phyloP scores from a whole-genome alignment of 208 protist genomes.

The Trypanosoma cruzi region DNA sequence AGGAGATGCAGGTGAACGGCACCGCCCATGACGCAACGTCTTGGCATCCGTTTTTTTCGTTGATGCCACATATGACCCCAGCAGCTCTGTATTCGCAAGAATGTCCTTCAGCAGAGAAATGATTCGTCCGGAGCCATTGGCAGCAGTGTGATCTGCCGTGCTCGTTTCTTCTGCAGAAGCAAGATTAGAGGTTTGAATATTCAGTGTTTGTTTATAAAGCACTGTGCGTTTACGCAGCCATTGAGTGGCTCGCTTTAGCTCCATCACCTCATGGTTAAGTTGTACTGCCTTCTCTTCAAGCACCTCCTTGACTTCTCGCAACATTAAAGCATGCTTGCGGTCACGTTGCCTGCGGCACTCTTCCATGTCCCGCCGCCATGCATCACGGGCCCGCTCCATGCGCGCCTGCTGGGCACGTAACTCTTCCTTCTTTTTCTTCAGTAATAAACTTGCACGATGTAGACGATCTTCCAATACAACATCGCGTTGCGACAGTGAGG shows the following conservation, averaged over 20 bases:
- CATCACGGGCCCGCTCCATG: conserved; percentile 46
- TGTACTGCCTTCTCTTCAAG: conserved; percentile 55
- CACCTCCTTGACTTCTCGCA: conserved; percentile 45
- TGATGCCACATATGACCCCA: conserved; percentile 37
- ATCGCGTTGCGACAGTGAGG: neutral
- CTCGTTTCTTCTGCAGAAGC: neutral
- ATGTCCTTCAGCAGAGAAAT: conserved; percentile 40
- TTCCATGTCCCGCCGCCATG: conserved; percentile 66
- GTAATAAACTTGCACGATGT: conserved; percentile 11
- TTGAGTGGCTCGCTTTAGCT: conserved; percentile 37
- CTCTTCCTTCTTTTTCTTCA: conserved; percentile 33
- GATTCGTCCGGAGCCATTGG: conserved; percentile 6
- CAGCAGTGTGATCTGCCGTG: neutral
- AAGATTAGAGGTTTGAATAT: neutral
- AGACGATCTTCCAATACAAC: conserved; percentile 21
- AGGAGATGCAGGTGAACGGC: neutral
- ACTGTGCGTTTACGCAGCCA: conserved; percentile 43
- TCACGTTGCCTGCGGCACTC: conserved; percentile 38
- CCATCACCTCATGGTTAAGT: conserved; percentile 61
- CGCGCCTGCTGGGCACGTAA: conserved; percentile 27
- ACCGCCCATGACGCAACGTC: neutral
- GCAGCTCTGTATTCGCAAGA: conserved; percentile 35
- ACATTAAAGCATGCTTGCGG: conserved; percentile 28
- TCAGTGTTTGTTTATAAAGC: conserved; percentile 20
- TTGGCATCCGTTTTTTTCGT: neutral